These are phyloP conservation scores for Trapa bicornis DNA, from an alignment of 345 rosid species.

Conservation along the genomic window DNA sequence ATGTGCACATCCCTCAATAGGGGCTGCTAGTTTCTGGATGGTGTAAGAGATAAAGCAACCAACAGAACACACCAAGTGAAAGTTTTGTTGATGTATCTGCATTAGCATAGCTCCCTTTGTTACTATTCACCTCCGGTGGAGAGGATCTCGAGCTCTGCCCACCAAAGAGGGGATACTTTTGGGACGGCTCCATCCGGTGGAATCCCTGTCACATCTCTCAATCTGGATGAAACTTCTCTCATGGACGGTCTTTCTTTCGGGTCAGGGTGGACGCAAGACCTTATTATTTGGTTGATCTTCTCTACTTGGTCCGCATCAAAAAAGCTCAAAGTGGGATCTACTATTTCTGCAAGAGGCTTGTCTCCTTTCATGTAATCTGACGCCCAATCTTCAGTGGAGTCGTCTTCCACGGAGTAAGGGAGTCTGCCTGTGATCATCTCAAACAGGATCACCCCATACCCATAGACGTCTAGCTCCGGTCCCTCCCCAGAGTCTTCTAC, in stretches of 20 bases:
- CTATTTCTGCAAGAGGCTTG: conserved; percentile 28
- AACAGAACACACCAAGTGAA: neutral
- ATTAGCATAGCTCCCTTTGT: neutral
- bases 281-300: conserved; percentile 44
- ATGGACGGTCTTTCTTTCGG: conserved; percentile 47
- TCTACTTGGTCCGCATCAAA: conserved; percentile 41
- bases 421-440: conserved; percentile 75
- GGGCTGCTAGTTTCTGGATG: neutral
- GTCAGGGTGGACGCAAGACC: conserved; percentile 44
- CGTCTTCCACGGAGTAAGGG: conserved; percentile 29
- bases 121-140: conserved; percentile 24
- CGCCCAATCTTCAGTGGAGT: conserved; percentile 41
- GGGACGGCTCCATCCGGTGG: conserved; percentile 49
- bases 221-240: conserved; percentile 37
- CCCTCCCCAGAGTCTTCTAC: conserved; percentile 13
- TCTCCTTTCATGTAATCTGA: conserved; percentile 33
- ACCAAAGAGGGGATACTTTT: conserved; percentile 85
- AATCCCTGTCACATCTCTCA: conserved; percentile 49
- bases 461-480: conserved; percentile 44
- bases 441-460: conserved; percentile 58
- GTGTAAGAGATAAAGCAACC: neutral
- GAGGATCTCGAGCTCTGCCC: conserved; percentile 90
- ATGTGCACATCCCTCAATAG: neutral
- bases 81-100: conserved; percentile 8
- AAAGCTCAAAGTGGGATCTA: conserved; percentile 63